A percentile compares a stretch with the other conserved stretches of the same genome.
Evolutionary conservation across 225 moss, liverwort and hornwort genomes (phyloP).

Genomic region (Thuidium tamariscinum): DNA sequence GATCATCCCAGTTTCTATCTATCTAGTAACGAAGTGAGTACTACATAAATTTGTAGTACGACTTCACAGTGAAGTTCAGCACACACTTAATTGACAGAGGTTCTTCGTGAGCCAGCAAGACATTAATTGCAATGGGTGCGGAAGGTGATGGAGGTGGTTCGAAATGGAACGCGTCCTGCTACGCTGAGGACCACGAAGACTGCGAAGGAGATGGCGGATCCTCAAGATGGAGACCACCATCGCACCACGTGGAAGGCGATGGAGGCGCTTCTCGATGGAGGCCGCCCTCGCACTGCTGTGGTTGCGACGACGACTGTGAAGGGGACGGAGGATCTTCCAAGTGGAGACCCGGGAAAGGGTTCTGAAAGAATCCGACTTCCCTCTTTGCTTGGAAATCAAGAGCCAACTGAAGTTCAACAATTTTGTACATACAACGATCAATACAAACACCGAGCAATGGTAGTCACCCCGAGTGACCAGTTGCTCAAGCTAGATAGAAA

Average conservation of each 20-base stretch:
- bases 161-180: background rate
- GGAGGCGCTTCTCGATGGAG: background rate
- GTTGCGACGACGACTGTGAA: background rate
- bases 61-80: background rate
- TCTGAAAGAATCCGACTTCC: background rate
- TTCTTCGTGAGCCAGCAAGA: background rate
- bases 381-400: background rate
- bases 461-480: background rate
- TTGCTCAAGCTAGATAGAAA: background rate
- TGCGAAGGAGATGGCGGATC: slow-evolving; percentile 3
- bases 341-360: background rate
- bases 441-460: background rate
- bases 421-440: background rate
- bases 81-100: background rate
- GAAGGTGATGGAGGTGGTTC: slow-evolving; percentile 13
- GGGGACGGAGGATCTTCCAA: slow-evolving; percentile 2
- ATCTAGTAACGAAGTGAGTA: background rate
- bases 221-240: too few species aligned
- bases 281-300: background rate
- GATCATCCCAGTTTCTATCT: too few species aligned
- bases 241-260: too few species aligned
- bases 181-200: background rate
- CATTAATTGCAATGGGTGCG: background rate
- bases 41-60: background rate
- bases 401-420: background rate